phyloP scores from a whole-genome alignment of 2,329 filamentous ascomycete genomes.

The Fusarium begoniae region DNA sequence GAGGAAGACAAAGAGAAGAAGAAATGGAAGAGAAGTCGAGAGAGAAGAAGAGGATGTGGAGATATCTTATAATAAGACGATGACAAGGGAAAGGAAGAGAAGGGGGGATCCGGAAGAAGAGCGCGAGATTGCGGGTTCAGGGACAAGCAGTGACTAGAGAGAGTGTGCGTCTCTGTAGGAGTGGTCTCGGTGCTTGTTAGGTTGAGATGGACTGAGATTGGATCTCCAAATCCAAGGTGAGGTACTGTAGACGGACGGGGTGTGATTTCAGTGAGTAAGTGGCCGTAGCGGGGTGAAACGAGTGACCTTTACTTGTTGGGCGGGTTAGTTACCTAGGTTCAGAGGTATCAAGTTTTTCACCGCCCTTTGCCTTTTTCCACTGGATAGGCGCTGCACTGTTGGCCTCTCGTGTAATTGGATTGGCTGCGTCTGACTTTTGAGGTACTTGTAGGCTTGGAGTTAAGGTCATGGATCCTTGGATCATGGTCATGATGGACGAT shows the following conservation, averaged over 20 bases:
- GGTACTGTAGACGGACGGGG: slow-evolving; percentile 3
- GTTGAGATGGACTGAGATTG: slow-evolving; percentile 34
- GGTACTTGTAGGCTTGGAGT: slow-evolving; percentile 18
- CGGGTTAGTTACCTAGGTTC: slow-evolving; percentile 28
- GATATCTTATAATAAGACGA: slow-evolving; percentile 30
- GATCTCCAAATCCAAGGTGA: slow-evolving; percentile 33
- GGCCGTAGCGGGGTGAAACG: slow-evolving; percentile 28
- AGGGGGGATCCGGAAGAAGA: slow-evolving; percentile 32
- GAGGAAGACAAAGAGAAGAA: slow-evolving; percentile 27
- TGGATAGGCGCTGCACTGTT: slow-evolving; percentile 24
- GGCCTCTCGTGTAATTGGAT: slow-evolving; percentile 27
- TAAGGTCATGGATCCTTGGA: slow-evolving; percentile 6
- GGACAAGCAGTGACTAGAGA: not conserved
- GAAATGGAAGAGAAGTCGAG: slow-evolving; percentile 24
- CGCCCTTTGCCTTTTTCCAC: slow-evolving; percentile 38
- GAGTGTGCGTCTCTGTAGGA: not conserved
- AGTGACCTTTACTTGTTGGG: slow-evolving; percentile 37
- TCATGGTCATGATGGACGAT: slow-evolving; percentile 26
- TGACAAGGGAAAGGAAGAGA: slow-evolving; percentile 6
- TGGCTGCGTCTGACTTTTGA: slow-evolving; percentile 13
- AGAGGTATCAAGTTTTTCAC: slow-evolving; percentile 39
- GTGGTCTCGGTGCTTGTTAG: not conserved
- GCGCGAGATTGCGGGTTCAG: slow-evolving; percentile 39
- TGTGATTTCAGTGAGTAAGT: slow-evolving; percentile 5
- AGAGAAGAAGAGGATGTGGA: slow-evolving; percentile 27